Conservation (phyloP, 1,284 basidiomycete genomes). For the Kalmanozyma brasiliensis region DNA sequence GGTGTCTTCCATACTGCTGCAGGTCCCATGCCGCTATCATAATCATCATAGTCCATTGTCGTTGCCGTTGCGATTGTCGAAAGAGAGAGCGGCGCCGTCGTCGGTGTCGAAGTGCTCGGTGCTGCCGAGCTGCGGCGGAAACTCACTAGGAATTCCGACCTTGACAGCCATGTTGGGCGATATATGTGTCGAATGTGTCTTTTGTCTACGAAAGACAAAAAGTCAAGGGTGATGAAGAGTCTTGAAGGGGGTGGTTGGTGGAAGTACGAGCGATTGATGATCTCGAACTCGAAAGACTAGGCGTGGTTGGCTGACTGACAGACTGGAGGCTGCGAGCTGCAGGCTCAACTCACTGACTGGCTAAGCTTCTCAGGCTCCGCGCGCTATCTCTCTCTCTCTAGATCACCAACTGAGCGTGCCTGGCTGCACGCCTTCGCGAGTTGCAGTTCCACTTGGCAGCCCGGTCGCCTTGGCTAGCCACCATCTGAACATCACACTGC, state of each 20-base stretch:
- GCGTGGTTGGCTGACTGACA: conserved; percentile 7
- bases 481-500: too few species aligned
- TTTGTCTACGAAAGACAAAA: conserved; percentile 46
- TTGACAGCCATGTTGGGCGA: conserved; percentile 58
- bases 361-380: conserved; percentile 1
- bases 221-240: conserved; percentile 34
- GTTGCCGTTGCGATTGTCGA: conserved; percentile 6
- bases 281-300: conserved; percentile 39
- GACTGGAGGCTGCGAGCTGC: too few species aligned
- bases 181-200: conserved; percentile 39
- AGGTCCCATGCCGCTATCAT: conserved; percentile 4
- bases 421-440: too few species aligned
- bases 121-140: conserved; percentile 19
- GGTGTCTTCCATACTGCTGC: background rate
- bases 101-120: conserved; percentile 5
- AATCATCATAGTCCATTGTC: conserved; percentile 7
- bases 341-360: conserved; percentile 8
- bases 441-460: too few species aligned
- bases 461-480: too few species aligned
- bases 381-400: conserved; percentile 1
- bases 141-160: conserved; percentile 65
- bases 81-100: conserved; percentile 23
- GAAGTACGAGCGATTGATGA: conserved; percentile 37
- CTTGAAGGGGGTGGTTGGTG: conserved; percentile 50
- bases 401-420: too few species aligned